Percentiles rank a stretch among this genome's conserved stretches.
phyloP scores from a whole-genome alignment of 2,329 filamentous ascomycete species.

The Colletotrichum echinochloae region DNA sequence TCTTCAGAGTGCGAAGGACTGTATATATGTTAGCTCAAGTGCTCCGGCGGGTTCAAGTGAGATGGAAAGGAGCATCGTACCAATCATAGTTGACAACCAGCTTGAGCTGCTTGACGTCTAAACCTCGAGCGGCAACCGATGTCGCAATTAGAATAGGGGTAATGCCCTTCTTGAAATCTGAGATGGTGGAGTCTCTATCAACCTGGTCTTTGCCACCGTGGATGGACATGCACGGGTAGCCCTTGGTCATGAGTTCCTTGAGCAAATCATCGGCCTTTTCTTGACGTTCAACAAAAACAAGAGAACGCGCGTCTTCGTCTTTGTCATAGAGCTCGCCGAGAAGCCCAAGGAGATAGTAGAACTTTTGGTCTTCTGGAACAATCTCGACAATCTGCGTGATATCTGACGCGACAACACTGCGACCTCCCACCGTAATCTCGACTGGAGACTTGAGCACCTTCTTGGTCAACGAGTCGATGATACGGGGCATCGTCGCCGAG shows the following conservation, averaged over 20 bases:
- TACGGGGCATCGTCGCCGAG: conserved; percentile 94
- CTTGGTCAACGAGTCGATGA: conserved; percentile 90
- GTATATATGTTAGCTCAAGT: conserved; percentile 14
- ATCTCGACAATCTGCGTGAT: conserved; percentile 96
- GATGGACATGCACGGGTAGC: conserved; percentile 92
- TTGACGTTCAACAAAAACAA: conserved; percentile 94
- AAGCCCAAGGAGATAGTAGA: conserved; percentile 84
- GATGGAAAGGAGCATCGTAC: neutral
- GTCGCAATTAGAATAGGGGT: conserved; percentile 93
- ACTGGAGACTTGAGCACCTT: conserved; percentile 88
- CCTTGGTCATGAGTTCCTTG: conserved; percentile 83
- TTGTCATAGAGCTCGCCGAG: conserved; percentile 87
- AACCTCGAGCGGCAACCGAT: conserved; percentile 91
- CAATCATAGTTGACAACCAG: conserved; percentile 92
- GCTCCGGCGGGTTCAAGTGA: too few species aligned
- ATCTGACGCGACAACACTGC: conserved; percentile 87
- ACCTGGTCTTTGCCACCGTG: conserved; percentile 95
- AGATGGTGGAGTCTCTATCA: conserved; percentile 91
- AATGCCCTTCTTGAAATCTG: conserved; percentile 92
- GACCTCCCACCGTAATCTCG: conserved; percentile 92
- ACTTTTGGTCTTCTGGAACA: conserved; percentile 84
- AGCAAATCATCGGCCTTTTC: conserved; percentile 87
- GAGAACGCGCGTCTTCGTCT: conserved; percentile 88
- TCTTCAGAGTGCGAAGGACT: conserved; percentile 95
- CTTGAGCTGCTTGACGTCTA: conserved; percentile 96